Evolutionary conservation across 768 basidiomycete genomes (phyloP).

Genomic region (Hypholoma sublateritium): DNA sequence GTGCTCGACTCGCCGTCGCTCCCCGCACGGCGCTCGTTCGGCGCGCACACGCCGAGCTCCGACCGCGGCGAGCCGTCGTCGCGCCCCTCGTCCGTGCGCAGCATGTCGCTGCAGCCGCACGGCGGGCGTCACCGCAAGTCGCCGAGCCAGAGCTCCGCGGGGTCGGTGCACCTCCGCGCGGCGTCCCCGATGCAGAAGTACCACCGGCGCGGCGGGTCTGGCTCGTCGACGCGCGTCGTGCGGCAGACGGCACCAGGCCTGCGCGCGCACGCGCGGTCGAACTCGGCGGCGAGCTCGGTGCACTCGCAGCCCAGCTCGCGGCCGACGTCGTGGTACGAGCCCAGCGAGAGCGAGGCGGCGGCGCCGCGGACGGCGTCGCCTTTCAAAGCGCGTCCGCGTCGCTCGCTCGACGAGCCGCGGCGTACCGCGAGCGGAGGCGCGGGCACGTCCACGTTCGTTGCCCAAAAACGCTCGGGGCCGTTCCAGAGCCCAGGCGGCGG

Average conservation of each 20-base stretch:
- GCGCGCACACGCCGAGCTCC: slow-evolving; percentile 84
- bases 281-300: slow-evolving; percentile 75
- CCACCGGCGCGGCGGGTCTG: slow-evolving; percentile 78
- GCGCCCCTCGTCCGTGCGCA: slow-evolving; percentile 84
- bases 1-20: slow-evolving; percentile 63
- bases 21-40: slow-evolving; percentile 69
- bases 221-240: slow-evolving; percentile 80
- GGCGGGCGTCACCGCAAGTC: slow-evolving; percentile 61
- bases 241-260: slow-evolving; percentile 49
- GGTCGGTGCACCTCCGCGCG: slow-evolving; percentile 64
- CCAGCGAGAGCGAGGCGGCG: slow-evolving; percentile 60
- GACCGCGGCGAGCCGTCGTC: slow-evolving; percentile 79
- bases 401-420: slow-evolving; percentile 47
- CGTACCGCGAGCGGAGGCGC: slow-evolving; percentile 24
- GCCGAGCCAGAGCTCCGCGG: slow-evolving; percentile 75
- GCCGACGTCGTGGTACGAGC: slow-evolving; percentile 76
- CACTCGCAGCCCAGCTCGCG: slow-evolving; percentile 78
- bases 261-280: slow-evolving; percentile 65
- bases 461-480: slow-evolving; percentile 78
- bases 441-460: slow-evolving; percentile 63
- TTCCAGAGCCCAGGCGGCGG: slow-evolving; percentile 50
- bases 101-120: slow-evolving; percentile 57
- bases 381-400: slow-evolving; percentile 48
- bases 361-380: slow-evolving; percentile 62
- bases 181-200: slow-evolving; percentile 70